Percentiles rank a stretch among this genome's conserved stretches.
Conservation (phyloP, 352 stramenopile species). For the Phytophthora quininea region DNA sequence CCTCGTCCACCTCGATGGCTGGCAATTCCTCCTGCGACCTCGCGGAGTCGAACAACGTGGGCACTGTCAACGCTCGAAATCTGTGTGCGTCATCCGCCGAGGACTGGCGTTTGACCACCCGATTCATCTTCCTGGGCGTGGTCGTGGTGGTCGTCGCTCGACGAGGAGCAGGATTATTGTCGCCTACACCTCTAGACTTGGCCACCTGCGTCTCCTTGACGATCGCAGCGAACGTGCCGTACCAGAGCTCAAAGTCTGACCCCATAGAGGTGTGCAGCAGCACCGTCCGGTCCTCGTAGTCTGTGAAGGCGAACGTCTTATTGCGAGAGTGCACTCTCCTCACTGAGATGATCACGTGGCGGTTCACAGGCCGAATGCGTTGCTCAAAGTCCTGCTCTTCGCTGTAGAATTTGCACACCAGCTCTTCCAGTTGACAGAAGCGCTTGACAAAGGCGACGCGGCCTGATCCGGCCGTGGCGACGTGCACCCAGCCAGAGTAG, state of each 20-base stretch:
- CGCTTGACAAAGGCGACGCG: constrained; percentile 26
- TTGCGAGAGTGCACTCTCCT: constrained; percentile 48
- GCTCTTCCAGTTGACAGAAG: constrained; percentile 49
- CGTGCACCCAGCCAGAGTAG: constrained; percentile 52
- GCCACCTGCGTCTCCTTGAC: constrained; percentile 45
- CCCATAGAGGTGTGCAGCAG: constrained; percentile 44
- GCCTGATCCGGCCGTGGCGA: constrained; percentile 16
- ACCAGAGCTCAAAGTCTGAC: constrained; percentile 58
- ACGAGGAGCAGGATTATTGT: background rate
- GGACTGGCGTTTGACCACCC: constrained; percentile 1
- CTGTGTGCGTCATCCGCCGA: constrained; percentile 16
- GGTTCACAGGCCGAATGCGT: constrained; percentile 13
- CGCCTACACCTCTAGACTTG: constrained; percentile 14
- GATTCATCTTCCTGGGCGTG: constrained; percentile 6
- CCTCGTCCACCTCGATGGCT: constrained; percentile 22
- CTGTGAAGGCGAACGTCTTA: constrained; percentile 51
- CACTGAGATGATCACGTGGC: constrained; percentile 51
- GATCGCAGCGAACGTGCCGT: constrained; percentile 40
- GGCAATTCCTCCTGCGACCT: constrained; percentile 7
- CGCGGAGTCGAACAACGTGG: constrained; percentile 3
- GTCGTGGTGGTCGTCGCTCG: constrained; percentile 15
- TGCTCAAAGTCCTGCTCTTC: constrained; percentile 21
- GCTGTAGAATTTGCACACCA: constrained; percentile 52
- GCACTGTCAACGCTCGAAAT: constrained; percentile 29
- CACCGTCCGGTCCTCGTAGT: constrained; percentile 52